These are phyloP conservation scores for Gloeophyllum trabeum DNA, from an alignment of 768 basidiomycete species.

Conservation along the genomic window DNA sequence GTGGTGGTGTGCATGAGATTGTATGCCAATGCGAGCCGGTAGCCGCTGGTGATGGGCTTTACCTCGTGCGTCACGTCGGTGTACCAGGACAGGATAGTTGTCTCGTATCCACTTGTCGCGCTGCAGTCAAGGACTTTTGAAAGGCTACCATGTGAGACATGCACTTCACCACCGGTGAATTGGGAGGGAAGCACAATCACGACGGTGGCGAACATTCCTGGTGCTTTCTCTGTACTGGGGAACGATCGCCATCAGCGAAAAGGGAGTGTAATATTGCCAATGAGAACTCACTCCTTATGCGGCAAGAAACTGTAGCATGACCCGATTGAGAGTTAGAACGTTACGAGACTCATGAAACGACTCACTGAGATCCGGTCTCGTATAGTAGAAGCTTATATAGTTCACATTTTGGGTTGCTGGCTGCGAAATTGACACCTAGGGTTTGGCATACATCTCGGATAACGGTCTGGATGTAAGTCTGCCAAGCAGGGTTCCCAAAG, in stretches of 20 bases:
- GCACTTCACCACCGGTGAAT: conserved; percentile 34
- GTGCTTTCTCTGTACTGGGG: conserved; percentile 30
- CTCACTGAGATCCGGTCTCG: conserved; percentile 37
- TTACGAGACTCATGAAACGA: conserved; percentile 3
- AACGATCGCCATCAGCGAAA: background rate
- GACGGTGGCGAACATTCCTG: conserved; percentile 41
- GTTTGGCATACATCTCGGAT: conserved; percentile 20
- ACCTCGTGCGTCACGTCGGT: conserved; percentile 41
- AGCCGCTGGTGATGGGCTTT: conserved; percentile 35
- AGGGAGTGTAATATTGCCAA: background rate
- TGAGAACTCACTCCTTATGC: conserved; percentile 31
- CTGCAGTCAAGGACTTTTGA: conserved; percentile 25
- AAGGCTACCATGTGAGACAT: conserved; percentile 25
- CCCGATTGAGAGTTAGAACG: conserved; percentile 3
- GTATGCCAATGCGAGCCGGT: conserved; percentile 37
- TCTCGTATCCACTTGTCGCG: conserved; percentile 17
- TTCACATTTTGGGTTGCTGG: conserved; percentile 22
- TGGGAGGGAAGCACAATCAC: conserved; percentile 34
- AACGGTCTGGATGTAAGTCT: conserved; percentile 18
- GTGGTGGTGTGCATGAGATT: conserved; percentile 32
- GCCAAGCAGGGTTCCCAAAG: conserved; percentile 32
- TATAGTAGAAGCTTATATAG: conserved; percentile 37
- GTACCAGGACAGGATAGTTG: conserved; percentile 37
- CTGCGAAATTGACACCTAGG: conserved; percentile 23
- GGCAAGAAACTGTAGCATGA: conserved; percentile 22